Evolutionary conservation across 2,329 filamentous ascomycete genomes (phyloP).

Genomic region (Fusarium scirpi): DNA sequence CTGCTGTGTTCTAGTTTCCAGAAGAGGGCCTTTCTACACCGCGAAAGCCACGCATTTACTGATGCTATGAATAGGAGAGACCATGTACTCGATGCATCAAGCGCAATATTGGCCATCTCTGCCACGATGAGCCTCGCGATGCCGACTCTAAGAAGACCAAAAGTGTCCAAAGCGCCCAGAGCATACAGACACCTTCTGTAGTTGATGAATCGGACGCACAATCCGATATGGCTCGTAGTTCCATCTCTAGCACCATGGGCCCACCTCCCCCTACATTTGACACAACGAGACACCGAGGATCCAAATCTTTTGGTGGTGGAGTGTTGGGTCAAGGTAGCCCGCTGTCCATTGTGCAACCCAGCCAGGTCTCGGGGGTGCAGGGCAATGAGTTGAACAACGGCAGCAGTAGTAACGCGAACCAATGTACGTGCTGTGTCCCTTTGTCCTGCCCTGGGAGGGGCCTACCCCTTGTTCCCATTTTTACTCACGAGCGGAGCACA

Average conservation of each 20-base stretch:
- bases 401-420: slow-evolving; percentile 73
- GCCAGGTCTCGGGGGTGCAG: slow-evolving; percentile 75
- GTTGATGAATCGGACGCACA: slow-evolving; percentile 71
- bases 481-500: slow-evolving; percentile 44
- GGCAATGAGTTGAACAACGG: slow-evolving; percentile 65
- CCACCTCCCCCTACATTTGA: slow-evolving; percentile 60
- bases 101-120: slow-evolving; percentile 97
- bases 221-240: slow-evolving; percentile 64
- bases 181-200: slow-evolving; percentile 59
- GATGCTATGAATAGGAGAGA: slow-evolving; percentile 74
- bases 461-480: slow-evolving; percentile 41
- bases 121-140: slow-evolving; percentile 96
- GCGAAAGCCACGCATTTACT: slow-evolving; percentile 39
- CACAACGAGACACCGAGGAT: slow-evolving; percentile 51
- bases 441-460: slow-evolving; percentile 37
- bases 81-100: slow-evolving; percentile 98
- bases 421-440: slow-evolving; percentile 71
- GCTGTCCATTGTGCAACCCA: slow-evolving; percentile 78
- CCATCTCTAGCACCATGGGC: slow-evolving; percentile 69
- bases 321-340: slow-evolving; percentile 63
- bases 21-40: slow-evolving; percentile 23
- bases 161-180: slow-evolving; percentile 60
- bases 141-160: slow-evolving; percentile 83
- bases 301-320: slow-evolving; percentile 59
- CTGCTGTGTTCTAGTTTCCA: slow-evolving; percentile 17